Conservation (phyloP, 768 basidiomycete genomes). For the Tricholoma flavovirens region DNA sequence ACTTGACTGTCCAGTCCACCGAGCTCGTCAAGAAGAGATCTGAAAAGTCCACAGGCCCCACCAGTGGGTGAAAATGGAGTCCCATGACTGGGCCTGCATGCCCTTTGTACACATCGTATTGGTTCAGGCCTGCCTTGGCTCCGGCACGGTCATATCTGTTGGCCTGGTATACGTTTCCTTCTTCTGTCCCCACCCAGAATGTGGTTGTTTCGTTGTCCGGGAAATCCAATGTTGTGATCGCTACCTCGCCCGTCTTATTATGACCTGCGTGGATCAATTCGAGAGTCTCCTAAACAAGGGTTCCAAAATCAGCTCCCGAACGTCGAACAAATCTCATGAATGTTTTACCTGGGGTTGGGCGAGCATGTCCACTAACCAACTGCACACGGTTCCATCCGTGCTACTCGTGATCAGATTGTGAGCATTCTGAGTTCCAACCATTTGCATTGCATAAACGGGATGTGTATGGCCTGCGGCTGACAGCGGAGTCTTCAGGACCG, state of each 20-base stretch:
- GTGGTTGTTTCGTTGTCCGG: constrained; percentile 95
- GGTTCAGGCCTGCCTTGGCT: constrained; percentile 92
- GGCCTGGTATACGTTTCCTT: constrained; percentile 95
- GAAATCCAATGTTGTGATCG: constrained; percentile 90
- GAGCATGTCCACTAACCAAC: constrained; percentile 98
- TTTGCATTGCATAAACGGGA: constrained; percentile 96
- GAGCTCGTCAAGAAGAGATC: constrained; percentile 91
- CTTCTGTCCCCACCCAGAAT: constrained; percentile 97
- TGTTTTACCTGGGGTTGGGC: constrained; percentile 84
- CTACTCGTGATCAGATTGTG: constrained; percentile 96
- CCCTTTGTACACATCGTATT: constrained; percentile 87
- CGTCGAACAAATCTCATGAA: neutral
- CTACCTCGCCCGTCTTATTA: constrained; percentile 95
- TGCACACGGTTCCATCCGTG: constrained; percentile 95
- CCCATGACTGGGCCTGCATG: constrained; percentile 94
- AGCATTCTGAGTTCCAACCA: constrained; percentile 98
- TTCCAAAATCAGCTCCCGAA: neutral
- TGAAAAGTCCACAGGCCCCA: constrained; percentile 90
- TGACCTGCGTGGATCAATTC: constrained; percentile 86
- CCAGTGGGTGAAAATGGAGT: constrained; percentile 88
- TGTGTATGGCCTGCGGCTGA: constrained; percentile 97
- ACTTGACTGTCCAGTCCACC: constrained; percentile 97
- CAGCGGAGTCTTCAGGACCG: constrained; percentile 92
- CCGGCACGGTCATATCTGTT: constrained; percentile 97
- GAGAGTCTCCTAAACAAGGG: constrained; percentile 72